Base-by-base conservation (phyloP, 2,329 filamentous ascomycete species). In the Paecilomyces niveus region DNA sequence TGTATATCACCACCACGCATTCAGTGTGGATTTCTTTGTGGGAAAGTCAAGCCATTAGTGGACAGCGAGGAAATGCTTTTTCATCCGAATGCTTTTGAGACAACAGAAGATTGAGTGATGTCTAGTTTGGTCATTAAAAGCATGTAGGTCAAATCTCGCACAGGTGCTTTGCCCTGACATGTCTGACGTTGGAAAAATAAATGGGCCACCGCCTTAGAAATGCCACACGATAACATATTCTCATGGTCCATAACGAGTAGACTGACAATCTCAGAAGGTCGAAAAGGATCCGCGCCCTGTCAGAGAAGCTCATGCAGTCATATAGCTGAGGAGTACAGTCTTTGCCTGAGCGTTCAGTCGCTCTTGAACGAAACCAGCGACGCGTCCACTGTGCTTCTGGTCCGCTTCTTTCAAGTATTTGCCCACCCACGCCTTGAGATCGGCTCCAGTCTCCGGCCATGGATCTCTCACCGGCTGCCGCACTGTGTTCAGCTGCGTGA, bases 401-500 rank as follows among this genome's bases (percentile, higher is more conserved):
- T 97, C 90, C 6, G 91, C 90, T 35, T 87, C 85, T 69, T 87
- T 88, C 69, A 97, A 78, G 71, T 90, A 92, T 63, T 83, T 78
- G 58, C 89, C 82, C n/a, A 96, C 92, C 93, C 93, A 99, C 9
- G 71, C 74, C 72, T 88, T 89, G 56, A 91, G 79, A 60, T 92
- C 89, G 57, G 92, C 87, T 4, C 85, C 83, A 13, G 96, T 86
- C 61, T 97, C 89, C 0, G 92, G 89, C 80, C 92, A 97, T 21
- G 92, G 89, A 71, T 97, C 94, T 55, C 81, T 82, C 1, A 84
- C 77, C 3, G 85, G 79, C 59, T 86, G 86, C 72, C 88, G 90
- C 78, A 93, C 94, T 0, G 93, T 97, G 77, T 93, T 96, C 62
- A 99, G 83, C 32, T 90, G 88, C 0, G 94, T 97, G 76, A 96